Evolutionary conservation across 1,284 basidiomycete species (phyloP).

Genomic region (Cutaneotrichosporon sp.): DNA sequence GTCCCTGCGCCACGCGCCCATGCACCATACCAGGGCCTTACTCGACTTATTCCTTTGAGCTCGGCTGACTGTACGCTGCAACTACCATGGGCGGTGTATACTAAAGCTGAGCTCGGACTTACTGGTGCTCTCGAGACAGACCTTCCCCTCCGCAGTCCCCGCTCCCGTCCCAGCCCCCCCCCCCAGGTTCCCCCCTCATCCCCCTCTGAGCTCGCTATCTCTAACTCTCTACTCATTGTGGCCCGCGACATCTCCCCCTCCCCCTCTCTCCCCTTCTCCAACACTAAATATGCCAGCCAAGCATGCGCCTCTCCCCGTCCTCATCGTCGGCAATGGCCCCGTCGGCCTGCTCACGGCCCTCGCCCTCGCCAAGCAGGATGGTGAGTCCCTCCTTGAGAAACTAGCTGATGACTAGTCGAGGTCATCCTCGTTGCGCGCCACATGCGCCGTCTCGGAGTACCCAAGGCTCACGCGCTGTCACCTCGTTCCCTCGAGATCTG

Average conservation of each 20-base stretch:
- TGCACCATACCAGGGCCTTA: not conserved
- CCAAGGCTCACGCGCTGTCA: conserved; percentile 33
- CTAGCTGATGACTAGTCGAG: conserved; percentile 23
- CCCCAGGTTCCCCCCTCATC: not conserved
- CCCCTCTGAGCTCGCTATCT: not conserved
- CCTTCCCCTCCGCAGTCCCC: not conserved
- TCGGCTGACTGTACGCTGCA: not conserved
- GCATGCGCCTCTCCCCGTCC: conserved; percentile 20
- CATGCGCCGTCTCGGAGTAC: conserved; percentile 29
- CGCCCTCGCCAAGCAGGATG: conserved; percentile 24
- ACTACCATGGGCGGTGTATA: not conserved
- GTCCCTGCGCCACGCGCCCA: conserved; percentile 1
- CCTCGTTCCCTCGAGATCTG: conserved; percentile 32
- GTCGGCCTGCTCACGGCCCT: conserved; percentile 30
- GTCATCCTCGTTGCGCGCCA: conserved; percentile 31
- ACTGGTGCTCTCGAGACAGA: not conserved
- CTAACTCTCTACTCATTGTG: not conserved
- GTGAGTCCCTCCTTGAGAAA: conserved; percentile 18
- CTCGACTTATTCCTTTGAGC: not conserved
- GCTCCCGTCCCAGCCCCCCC: not conserved
- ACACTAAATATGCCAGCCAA: conserved; percentile 1
- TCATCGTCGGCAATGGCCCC: conserved; percentile 31
- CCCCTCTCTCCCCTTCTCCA: not conserved
- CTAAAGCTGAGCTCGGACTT: not conserved
- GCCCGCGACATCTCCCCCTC: conserved; percentile 2